phyloP scores from a whole-genome alignment of 1,284 basidiomycete species.

The Pascua guehoae region DNA sequence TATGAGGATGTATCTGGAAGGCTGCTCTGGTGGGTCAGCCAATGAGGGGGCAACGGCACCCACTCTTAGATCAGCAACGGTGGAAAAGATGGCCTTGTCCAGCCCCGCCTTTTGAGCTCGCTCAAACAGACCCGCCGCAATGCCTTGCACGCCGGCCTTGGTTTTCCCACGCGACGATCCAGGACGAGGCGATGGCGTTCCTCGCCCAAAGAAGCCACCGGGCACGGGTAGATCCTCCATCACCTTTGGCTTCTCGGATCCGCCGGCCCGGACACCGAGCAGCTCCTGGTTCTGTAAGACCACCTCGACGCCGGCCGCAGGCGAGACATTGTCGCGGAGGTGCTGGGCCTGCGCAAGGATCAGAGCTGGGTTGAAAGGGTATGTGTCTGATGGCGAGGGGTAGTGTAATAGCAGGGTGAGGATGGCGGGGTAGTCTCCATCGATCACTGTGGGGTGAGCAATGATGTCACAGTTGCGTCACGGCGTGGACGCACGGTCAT shows the following conservation, averaged over 20 bases:
- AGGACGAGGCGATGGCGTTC: conserved; percentile 2
- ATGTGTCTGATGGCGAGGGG: conserved; percentile 52
- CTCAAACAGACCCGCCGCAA: conserved; percentile 47
- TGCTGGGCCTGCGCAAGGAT: conserved; percentile 76
- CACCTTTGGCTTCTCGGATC: conserved; percentile 3
- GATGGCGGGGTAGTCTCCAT: conserved; percentile 76
- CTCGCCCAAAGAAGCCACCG: conserved; percentile 3
- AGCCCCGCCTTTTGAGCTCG: conserved; percentile 48
- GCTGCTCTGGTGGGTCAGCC: conserved; percentile 59
- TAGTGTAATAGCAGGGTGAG: conserved; percentile 80
- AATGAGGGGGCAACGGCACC: neutral
- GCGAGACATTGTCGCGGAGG: conserved; percentile 67
- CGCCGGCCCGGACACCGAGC: conserved; percentile 59
- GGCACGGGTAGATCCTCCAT: neutral
- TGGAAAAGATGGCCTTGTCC: conserved; percentile 47
- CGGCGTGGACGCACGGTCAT: conserved; percentile 60
- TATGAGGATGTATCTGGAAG: conserved; percentile 61
- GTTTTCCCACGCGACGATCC: conserved; percentile 1
- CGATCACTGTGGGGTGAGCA: conserved; percentile 57
- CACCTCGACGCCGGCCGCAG: conserved; percentile 67
- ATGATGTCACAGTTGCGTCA: too few species aligned
- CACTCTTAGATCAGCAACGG: conserved; percentile 44
- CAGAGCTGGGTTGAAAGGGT: conserved; percentile 56
- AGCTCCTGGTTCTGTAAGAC: conserved; percentile 74
- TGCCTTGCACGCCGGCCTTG: conserved; percentile 30